Base-by-base conservation (phyloP, 495 filamentous ascomycete species). In the Astrothelium macrocarpum region DNA sequence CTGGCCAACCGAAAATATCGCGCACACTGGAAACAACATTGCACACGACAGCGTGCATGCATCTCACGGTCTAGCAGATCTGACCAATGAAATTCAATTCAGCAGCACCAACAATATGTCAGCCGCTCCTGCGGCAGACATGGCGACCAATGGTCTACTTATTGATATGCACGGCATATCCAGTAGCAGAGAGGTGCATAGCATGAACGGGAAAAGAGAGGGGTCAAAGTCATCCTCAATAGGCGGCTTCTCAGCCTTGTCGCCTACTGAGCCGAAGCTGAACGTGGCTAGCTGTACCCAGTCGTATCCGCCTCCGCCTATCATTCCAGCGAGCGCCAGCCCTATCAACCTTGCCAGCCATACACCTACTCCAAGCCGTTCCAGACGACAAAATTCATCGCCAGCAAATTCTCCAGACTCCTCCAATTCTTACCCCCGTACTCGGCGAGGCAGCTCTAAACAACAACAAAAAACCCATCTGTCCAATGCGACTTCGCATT, bases 1-100 rank as follows among this genome's bases (percentile, higher is more conserved):
- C 49, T 56, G 49, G 49, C 49, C 49, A 56, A 56, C 49, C 49
- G 49, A 29, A 56, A 56, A 56, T 56, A 56, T 56, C 49, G 49
- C 49, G 49, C 49, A 56, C 49, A 25, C 49, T 0, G 20, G 23
- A 2, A 29, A 20, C 49, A 56, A 26, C 1, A 25, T 5, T 56
- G 1, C 25, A 16, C 49, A 16, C 20, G 49, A 56, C 49, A 56
- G 20, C 49, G 25, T 56, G 29, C 49, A 56, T 28, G 23, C 49
- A 29, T 56, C 49, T 56, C 23, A 56, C 16, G 5, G 2, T 56
- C 3, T 56, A 25, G 3, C 49, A 4, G 10, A 11, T 28, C 16
- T 56, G 25, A 56, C 49, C 49, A 56, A 56, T 20, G 49, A 56
- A 2, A 16, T 29, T 9, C 11, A 20, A 16, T 56, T 28, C 16